Conservation (phyloP, 2,329 filamentous ascomycete genomes). For the Pseudocercospora vitis region DNA sequence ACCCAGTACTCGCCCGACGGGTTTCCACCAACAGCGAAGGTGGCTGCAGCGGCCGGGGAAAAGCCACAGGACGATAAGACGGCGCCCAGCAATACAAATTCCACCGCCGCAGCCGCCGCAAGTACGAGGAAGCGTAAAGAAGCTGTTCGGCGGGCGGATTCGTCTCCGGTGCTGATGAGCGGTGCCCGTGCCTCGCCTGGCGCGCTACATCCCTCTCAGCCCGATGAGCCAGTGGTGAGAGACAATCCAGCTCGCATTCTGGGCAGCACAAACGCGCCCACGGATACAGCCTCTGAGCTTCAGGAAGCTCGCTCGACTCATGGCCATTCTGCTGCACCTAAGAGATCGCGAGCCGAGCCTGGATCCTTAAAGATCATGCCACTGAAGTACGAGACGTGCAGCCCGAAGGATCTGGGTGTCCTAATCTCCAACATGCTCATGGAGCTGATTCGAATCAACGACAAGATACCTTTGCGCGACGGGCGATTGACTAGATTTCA, state of each 20-base stretch:
- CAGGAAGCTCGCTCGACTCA: constrained; percentile 35
- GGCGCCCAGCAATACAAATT: constrained; percentile 10
- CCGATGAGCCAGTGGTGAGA: constrained; percentile 14
- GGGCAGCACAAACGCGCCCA: constrained; percentile 11
- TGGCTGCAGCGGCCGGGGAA: constrained; percentile 24
- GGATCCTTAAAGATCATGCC: constrained; percentile 62
- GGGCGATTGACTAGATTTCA: constrained; percentile 92
- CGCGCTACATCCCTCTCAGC: constrained; percentile 19
- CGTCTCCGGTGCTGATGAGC: constrained; percentile 26
- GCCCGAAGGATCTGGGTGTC: constrained; percentile 81
- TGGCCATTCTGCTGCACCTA: constrained; percentile 41
- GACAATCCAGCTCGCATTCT: constrained; percentile 16
- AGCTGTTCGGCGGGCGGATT: constrained; percentile 20
- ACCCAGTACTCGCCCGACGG: constrained; percentile 58
- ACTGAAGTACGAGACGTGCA: constrained; percentile 74
- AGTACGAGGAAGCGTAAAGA: constrained; percentile 33
- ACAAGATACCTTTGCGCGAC: constrained; percentile 78
- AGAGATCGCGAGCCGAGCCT: constrained; percentile 48
- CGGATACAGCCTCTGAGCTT: constrained; percentile 18
- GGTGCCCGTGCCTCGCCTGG: constrained; percentile 22
- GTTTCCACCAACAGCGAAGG: constrained; percentile 45
- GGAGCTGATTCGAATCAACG: constrained; percentile 91
- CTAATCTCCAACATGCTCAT: constrained; percentile 93
- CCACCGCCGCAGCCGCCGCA: neutral
- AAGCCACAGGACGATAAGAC: constrained; percentile 18